Conservation (phyloP, 768 basidiomycete genomes). For the Pisolithus albus region DNA sequence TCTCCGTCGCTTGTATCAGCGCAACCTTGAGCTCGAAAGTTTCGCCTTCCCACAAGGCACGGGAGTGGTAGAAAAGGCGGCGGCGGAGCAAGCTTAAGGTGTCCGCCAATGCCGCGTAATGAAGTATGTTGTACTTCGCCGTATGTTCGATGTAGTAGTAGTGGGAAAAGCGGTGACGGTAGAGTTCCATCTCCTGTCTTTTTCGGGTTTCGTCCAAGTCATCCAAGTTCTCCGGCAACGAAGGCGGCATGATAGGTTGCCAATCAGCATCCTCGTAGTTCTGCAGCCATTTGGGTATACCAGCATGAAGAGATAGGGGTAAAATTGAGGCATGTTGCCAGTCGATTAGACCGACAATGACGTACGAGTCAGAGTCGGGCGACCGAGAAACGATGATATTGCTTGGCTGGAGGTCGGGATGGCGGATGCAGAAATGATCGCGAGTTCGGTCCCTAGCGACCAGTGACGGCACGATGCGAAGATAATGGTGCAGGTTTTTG, state of each 20-base stretch:
- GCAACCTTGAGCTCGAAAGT: conserved; percentile 39
- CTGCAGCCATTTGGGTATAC: conserved; percentile 38
- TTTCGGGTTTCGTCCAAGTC: conserved; percentile 34
- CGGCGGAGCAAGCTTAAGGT: conserved; percentile 28
- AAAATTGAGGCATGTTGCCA: conserved; percentile 54
- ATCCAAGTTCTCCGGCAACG: conserved; percentile 36
- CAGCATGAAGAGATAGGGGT: conserved; percentile 43
- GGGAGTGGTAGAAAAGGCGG: conserved; percentile 39
- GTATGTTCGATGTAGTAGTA: conserved; percentile 43
- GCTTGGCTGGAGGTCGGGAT: conserved; percentile 35
- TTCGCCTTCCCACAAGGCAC: conserved; percentile 47
- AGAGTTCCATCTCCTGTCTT: conserved; percentile 27
- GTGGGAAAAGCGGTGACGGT: conserved; percentile 43
- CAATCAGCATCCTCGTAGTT: conserved; percentile 41
- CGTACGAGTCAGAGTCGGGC: conserved; percentile 33
- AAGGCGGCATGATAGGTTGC: conserved; percentile 33
- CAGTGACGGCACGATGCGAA: conserved; percentile 25
- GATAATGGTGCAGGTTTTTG: conserved; percentile 44
- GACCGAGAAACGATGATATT: conserved; percentile 45
- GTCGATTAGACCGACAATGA: conserved; percentile 42
- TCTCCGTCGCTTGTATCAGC: conserved; percentile 39
- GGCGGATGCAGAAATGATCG: conserved; percentile 42
- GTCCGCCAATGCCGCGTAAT: conserved; percentile 36
- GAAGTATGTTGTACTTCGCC: conserved; percentile 37
- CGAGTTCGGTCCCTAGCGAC: conserved; percentile 34